Conservation (phyloP, 371 early-diverging fungal species). For the Mortierella sp. region DNA sequence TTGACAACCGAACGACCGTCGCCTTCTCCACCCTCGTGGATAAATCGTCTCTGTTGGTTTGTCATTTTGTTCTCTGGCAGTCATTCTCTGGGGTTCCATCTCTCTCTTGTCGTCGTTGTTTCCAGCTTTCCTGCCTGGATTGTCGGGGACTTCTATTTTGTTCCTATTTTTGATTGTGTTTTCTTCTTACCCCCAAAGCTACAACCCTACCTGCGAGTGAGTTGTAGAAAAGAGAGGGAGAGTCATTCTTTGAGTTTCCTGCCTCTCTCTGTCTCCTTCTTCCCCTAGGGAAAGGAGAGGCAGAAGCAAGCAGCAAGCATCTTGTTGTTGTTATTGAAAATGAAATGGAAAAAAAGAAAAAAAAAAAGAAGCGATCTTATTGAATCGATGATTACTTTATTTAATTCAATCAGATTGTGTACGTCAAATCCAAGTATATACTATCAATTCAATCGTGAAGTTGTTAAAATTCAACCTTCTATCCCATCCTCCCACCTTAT, state of each 20-base stretch:
- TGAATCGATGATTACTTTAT: not conserved
- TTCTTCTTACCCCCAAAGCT: not conserved
- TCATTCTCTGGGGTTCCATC: not conserved
- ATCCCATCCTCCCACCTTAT: not conserved
- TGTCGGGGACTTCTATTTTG: not conserved
- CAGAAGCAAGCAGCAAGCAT: not conserved
- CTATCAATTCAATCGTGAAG: not conserved
- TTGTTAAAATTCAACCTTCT: not conserved
- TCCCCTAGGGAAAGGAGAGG: not conserved
- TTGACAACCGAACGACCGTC: not conserved
- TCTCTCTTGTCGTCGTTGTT: not conserved
- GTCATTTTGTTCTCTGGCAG: not conserved
- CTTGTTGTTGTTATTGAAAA: too few species aligned
- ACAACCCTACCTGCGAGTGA: not conserved
- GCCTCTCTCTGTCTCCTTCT: not conserved
- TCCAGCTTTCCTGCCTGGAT: not conserved
- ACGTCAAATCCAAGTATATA: not conserved
- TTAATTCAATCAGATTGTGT: not conserved
- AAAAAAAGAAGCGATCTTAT: not conserved
- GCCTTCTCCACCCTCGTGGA: not conserved
- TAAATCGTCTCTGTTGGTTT: not conserved
- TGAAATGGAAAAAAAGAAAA: not conserved
- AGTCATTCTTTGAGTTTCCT: not conserved
- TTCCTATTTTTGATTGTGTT: not conserved
- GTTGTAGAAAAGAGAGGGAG: not conserved